These are phyloP conservation scores for Sanghuangporus sanghuang DNA, from an alignment of 1,284 basidiomycete species.

Conservation along the genomic window DNA sequence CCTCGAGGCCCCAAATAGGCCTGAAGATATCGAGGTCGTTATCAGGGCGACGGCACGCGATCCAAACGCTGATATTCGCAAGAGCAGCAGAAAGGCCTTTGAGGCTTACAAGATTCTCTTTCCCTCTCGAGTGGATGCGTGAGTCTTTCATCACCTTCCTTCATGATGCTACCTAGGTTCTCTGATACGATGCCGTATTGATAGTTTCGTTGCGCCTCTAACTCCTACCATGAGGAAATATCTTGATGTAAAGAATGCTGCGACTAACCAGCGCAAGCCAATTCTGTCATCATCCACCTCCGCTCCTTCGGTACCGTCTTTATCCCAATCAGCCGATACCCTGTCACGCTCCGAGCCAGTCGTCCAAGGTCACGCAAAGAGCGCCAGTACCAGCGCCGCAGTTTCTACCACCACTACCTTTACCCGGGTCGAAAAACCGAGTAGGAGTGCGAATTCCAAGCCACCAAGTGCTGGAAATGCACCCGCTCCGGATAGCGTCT, in stretches of 20 bases:
- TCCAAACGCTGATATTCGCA: constrained; percentile 72
- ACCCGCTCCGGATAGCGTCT: not conserved
- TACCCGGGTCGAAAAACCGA: not conserved
- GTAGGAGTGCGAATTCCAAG: not conserved
- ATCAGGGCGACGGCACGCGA: constrained; percentile 68
- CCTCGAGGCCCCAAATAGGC: constrained; percentile 59
- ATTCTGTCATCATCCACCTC: constrained; percentile 5
- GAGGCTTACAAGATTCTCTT: constrained; percentile 70
- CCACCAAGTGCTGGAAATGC: constrained; percentile 14
- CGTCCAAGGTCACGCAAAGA: not conserved
- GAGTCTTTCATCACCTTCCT: constrained; percentile 26
- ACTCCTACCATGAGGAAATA: constrained; percentile 77
- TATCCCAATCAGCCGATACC: not conserved
- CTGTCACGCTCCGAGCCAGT: not conserved
- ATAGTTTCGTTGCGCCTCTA: constrained; percentile 67
- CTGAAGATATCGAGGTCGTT: constrained; percentile 62
- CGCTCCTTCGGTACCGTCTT: constrained; percentile 27
- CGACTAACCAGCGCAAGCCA: constrained; percentile 16
- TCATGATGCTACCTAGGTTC: not conserved
- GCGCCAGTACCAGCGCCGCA: not conserved
- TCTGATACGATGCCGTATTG: constrained; percentile 2
- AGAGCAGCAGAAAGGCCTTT: constrained; percentile 64
- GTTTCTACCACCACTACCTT: not conserved
- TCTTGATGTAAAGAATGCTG: constrained; percentile 49
- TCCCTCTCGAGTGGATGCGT: constrained; percentile 64